A percentile compares a stretch with the other conserved stretches of the same genome.
Conservation (phyloP, 1,139 yeast species). For the Yamadazyma dushanensis region DNA sequence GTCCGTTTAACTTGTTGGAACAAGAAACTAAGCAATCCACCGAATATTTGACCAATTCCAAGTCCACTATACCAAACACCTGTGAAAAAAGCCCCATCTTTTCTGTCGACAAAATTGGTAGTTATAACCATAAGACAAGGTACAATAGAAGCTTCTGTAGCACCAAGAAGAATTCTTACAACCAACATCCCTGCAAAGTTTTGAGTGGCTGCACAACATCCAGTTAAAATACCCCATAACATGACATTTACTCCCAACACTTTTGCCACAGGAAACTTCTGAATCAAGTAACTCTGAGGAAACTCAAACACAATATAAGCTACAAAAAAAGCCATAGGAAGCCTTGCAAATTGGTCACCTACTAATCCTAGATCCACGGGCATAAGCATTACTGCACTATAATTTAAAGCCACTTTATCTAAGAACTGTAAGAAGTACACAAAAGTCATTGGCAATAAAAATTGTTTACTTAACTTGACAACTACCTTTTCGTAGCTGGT, state of each 20-base stretch:
- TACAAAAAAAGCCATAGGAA: conserved; percentile 42
- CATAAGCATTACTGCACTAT: conserved; percentile 53
- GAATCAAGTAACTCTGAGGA: conserved; percentile 33
- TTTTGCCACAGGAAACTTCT: conserved; percentile 38
- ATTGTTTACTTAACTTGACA: conserved; percentile 36
- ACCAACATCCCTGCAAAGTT: conserved; percentile 34
- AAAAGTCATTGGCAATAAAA: conserved; percentile 38
- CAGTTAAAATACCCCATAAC: conserved; percentile 42
- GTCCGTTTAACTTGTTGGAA: conserved; percentile 34
- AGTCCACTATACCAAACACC: conserved; percentile 40
- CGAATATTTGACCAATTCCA: conserved; percentile 41
- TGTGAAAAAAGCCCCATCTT: conserved; percentile 37
- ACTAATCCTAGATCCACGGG: conserved; percentile 21
- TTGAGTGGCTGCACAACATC: conserved; percentile 29
- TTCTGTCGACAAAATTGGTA: conserved; percentile 40
- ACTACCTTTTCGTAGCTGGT: conserved; percentile 14
- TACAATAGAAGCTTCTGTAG: conserved; percentile 42
- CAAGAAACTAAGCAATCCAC: conserved; percentile 39
- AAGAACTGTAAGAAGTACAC: conserved; percentile 43
- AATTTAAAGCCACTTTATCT: conserved; percentile 44
- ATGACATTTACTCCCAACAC: conserved; percentile 34
- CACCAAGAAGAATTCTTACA: conserved; percentile 36
- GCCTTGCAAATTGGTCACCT: conserved; percentile 40
- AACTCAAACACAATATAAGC: conserved; percentile 51
- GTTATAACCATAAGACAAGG: conserved; percentile 43